These are phyloP conservation scores for Lolium multiflorum DNA, from an alignment of 176 grass and related monocot genomes.

Conservation along the genomic window DNA sequence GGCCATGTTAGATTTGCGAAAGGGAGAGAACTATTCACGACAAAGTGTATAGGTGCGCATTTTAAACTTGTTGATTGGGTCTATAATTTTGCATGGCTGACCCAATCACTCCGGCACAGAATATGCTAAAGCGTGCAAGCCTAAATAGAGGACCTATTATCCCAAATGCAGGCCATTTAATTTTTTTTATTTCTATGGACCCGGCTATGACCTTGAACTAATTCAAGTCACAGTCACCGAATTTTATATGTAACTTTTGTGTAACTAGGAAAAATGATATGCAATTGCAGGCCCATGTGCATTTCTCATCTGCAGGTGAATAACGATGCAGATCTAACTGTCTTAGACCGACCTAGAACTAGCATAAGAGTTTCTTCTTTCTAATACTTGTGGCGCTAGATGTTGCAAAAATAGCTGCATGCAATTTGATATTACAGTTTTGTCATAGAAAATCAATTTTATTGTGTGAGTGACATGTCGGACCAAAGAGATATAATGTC, in stretches of 20 bases:
- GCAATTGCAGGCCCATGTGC: too few relatives aligned
- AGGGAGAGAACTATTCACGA: not conserved
- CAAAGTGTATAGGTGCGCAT: not conserved
- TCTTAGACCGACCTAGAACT: too few relatives aligned
- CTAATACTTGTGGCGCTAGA: not conserved
- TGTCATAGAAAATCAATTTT: not conserved
- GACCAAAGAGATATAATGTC: not conserved
- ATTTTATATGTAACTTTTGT: too few relatives aligned
- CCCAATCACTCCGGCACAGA: conserved; percentile 3
- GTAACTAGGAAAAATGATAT: too few relatives aligned
- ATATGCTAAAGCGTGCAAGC: conserved; percentile 10
- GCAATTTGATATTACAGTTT: not conserved
- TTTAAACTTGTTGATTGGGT: not conserved
- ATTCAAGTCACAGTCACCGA: too few relatives aligned
- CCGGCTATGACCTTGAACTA: too few relatives aligned
- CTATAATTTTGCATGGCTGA: not conserved
- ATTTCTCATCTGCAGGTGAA: too few relatives aligned
- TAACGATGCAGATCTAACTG: too few relatives aligned
- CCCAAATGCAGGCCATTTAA: not conserved
- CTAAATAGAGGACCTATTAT: not conserved
- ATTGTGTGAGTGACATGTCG: not conserved
- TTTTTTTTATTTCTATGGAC: too few relatives aligned
- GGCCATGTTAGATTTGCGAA: conserved; percentile 47
- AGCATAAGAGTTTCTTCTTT: too few relatives aligned
- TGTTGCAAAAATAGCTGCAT: not conserved